Conservation (phyloP, 1,284 basidiomycete genomes). For the Pyrrhoderma noxium region DNA sequence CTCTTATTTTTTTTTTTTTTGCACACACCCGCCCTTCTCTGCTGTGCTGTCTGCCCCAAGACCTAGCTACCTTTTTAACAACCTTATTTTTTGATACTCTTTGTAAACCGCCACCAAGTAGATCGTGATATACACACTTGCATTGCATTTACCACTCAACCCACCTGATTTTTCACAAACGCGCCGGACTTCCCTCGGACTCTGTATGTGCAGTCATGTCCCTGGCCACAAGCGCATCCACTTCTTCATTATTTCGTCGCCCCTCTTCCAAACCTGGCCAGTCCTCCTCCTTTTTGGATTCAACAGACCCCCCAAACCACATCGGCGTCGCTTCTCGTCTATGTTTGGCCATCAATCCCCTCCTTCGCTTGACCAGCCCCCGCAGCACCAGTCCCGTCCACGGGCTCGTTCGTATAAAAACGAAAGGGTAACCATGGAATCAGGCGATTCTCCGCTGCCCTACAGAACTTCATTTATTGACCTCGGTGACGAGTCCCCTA, state of each 20-base stretch:
- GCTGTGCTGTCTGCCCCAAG: too few species aligned
- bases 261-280: constrained; percentile 6
- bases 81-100: too few species aligned
- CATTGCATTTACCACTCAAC: not conserved
- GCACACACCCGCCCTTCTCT: too few species aligned
- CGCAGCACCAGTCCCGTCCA: not conserved
- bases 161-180: not conserved
- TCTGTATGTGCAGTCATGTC: not conserved
- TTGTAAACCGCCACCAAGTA: too few species aligned
- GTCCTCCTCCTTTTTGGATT: constrained; percentile 10
- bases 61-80: too few species aligned
- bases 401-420: constrained; percentile 5
- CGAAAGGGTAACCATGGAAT: constrained; percentile 10
- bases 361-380: not conserved
- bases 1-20: too few species aligned
- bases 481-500: constrained; percentile 2
- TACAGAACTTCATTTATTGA: constrained; percentile 15
- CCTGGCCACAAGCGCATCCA: not conserved
- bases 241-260: constrained; percentile 1
- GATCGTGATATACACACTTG: too few species aligned
- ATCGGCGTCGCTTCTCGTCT: constrained; percentile 5
- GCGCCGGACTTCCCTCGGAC: not conserved
- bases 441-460: not conserved
- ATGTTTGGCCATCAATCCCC: constrained; percentile 3
- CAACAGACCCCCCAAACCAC: not conserved